phyloP scores from a whole-genome alignment of 23 red algal genomes.

The Gracilaria domingensis region DNA sequence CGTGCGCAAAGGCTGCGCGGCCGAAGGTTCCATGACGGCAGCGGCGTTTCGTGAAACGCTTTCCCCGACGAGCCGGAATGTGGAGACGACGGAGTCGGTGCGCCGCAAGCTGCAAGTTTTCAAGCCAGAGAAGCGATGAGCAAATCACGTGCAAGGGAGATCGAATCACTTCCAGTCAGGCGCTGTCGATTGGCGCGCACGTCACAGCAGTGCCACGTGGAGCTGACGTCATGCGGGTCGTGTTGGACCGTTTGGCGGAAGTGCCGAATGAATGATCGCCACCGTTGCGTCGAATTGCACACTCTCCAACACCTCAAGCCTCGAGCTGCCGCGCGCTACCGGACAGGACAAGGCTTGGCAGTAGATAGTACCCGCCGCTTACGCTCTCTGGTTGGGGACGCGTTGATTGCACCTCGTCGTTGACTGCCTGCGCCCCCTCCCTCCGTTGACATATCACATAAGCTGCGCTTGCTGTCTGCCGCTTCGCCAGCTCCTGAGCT shows the following conservation, averaged over 20 bases:
- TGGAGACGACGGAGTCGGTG: no score
- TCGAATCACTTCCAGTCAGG: not conserved
- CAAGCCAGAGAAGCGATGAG: no score
- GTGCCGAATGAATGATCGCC: not conserved
- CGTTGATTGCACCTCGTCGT: not conserved
- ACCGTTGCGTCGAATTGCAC: not conserved
- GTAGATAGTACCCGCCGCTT: not conserved
- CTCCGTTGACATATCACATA: not conserved
- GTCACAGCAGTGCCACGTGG: not conserved
- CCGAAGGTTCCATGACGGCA: not conserved
- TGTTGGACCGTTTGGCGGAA: not conserved
- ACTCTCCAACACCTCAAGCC: not conserved
- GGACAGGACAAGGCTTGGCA: not conserved
- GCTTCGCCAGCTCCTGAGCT: not conserved
- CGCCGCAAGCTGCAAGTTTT: no score
- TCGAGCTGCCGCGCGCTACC: not conserved
- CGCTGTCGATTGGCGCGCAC: not conserved
- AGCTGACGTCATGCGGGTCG: not conserved
- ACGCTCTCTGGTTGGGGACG: not conserved
- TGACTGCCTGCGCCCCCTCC: not conserved
- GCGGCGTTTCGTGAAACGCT: not conserved
- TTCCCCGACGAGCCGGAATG: no score
- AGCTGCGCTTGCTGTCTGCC: not conserved
- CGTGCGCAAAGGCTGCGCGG: not conserved
- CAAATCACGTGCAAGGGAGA: not conserved